A percentile compares a stretch with the other conserved stretches of the same genome.
Conservation (phyloP, 768 basidiomycete species). For the Collybia mongolica region DNA sequence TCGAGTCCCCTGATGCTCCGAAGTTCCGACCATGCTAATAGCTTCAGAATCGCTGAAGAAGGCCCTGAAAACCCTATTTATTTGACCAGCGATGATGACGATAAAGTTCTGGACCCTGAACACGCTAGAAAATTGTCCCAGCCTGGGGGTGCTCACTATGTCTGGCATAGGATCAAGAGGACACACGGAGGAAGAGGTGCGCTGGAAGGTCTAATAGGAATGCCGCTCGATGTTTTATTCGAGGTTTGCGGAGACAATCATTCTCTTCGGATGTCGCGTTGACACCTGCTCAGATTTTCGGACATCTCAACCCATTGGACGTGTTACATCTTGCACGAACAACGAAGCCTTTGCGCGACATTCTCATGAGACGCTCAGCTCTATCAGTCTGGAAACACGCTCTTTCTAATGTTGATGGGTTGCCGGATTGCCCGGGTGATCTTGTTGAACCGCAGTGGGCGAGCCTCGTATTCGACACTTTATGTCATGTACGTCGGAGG, state of each 20-base stretch:
- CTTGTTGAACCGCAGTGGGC: slow-evolving; percentile 25
- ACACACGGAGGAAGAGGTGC: slow-evolving; percentile 18
- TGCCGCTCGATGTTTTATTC: slow-evolving; percentile 25
- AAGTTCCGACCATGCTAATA: too few species aligned
- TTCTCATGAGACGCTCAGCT: slow-evolving; percentile 18
- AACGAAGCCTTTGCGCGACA: slow-evolving; percentile 11
- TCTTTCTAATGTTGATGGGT: slow-evolving; percentile 10
- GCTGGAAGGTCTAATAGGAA: slow-evolving; percentile 18
- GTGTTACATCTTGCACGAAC: neutral
- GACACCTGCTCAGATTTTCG: neutral
- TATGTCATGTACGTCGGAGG: slow-evolving; percentile 15
- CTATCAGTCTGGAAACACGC: slow-evolving; percentile 20
- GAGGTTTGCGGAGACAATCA: slow-evolving; percentile 15
- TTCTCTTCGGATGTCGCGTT: neutral
- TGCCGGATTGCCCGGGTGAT: slow-evolving; percentile 22
- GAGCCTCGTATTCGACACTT: slow-evolving; percentile 15
- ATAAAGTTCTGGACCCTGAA: too few species aligned
- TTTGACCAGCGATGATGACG: too few species aligned
- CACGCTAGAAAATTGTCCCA: too few species aligned
- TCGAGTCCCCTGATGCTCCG: too few species aligned
- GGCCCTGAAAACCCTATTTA: too few species aligned
- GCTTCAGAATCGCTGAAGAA: too few species aligned
- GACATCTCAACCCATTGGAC: slow-evolving; percentile 3
- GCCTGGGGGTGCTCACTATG: too few species aligned
- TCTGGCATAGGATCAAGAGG: slow-evolving; percentile 6